Conservation (phyloP, 176 grass and related monocot genomes). For the Avena eriantha region DNA sequence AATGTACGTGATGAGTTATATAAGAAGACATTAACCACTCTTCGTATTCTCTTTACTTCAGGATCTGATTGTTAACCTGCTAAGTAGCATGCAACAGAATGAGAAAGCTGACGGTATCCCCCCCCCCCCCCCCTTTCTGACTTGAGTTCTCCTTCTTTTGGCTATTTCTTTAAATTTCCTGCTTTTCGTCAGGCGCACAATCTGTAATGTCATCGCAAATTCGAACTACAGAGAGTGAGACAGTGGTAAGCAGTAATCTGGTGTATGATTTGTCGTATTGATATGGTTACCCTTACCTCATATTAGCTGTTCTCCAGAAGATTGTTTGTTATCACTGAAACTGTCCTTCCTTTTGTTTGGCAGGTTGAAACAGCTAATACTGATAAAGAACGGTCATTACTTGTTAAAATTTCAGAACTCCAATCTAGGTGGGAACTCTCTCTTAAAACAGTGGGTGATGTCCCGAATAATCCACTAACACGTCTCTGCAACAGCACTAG, state of each 20-base stretch:
- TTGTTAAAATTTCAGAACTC: slow-evolving; percentile 90
- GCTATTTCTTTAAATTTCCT: slow-evolving; percentile 11
- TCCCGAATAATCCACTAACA: background rate
- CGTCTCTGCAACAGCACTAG: background rate
- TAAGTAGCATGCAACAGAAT: slow-evolving; percentile 89
- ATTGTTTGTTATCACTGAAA: slow-evolving; percentile 26
- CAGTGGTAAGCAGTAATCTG: slow-evolving; percentile 42
- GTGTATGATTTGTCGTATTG: slow-evolving; percentile 18
- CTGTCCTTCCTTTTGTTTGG: slow-evolving; percentile 30
- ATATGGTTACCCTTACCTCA: background rate
- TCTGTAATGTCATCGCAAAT: slow-evolving; percentile 63
- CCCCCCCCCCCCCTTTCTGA: background rate
- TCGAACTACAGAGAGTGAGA: slow-evolving; percentile 51
- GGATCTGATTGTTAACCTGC: slow-evolving; percentile 86
- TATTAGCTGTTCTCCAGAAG: background rate
- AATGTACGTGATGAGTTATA: slow-evolving; percentile 35
- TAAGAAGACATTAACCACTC: slow-evolving; percentile 32
- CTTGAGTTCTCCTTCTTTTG: slow-evolving; percentile 15
- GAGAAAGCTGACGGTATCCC: slow-evolving; percentile 72
- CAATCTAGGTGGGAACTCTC: slow-evolving; percentile 75
- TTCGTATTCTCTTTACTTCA: slow-evolving; percentile 50
- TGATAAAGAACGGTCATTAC: slow-evolving; percentile 85
- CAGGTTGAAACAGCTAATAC: slow-evolving; percentile 70
- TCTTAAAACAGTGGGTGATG: background rate
- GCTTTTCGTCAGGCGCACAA: slow-evolving; percentile 56